Percentiles rank a stretch among this genome's conserved stretches.
These are phyloP conservation scores for Canariomyces notabilis DNA, from an alignment of 2,329 filamentous ascomycete genomes.

Conservation along the genomic window DNA sequence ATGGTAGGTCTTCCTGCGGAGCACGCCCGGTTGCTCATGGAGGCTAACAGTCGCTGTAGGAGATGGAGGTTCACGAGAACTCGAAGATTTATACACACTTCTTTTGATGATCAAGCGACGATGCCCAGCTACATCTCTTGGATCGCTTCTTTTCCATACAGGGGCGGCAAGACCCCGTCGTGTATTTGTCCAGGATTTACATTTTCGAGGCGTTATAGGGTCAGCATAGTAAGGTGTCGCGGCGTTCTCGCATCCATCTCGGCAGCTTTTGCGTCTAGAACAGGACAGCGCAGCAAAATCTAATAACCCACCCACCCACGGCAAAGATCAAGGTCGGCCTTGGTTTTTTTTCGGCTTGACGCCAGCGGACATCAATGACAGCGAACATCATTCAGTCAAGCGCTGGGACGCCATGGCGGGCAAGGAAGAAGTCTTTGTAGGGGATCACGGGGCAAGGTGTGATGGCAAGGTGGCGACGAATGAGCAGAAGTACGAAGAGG, in stretches of 20 bases:
- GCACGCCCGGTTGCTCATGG: not conserved
- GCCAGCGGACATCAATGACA: not conserved
- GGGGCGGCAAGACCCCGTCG: conserved; percentile 32
- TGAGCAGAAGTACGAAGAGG: too few species aligned
- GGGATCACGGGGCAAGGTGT: not conserved
- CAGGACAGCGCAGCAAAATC: conserved; percentile 21
- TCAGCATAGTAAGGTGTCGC: conserved; percentile 56
- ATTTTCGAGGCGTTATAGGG: conserved; percentile 46
- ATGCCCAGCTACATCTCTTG: conserved; percentile 23
- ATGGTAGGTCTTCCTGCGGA: conserved; percentile 62
- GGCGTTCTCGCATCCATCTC: conserved; percentile 40
- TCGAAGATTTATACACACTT: conserved; percentile 99
- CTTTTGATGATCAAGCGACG: conserved; percentile 61
- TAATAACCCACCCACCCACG: conserved; percentile 20
- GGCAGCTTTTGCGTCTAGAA: conserved; percentile 23
- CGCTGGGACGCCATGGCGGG: not conserved
- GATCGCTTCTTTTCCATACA: conserved; percentile 30
- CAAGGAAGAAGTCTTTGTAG: not conserved
- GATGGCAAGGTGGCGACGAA: not conserved
- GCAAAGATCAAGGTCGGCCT: not conserved
- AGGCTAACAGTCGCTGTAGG: conserved; percentile 51
- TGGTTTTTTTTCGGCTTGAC: conserved; percentile 1
- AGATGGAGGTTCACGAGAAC: conserved; percentile 99
- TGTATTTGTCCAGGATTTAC: conserved; percentile 49
- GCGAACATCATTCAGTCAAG: too few species aligned